Conservation (phyloP, 257 asterid genomes). For the Lavandula angustifolia region DNA sequence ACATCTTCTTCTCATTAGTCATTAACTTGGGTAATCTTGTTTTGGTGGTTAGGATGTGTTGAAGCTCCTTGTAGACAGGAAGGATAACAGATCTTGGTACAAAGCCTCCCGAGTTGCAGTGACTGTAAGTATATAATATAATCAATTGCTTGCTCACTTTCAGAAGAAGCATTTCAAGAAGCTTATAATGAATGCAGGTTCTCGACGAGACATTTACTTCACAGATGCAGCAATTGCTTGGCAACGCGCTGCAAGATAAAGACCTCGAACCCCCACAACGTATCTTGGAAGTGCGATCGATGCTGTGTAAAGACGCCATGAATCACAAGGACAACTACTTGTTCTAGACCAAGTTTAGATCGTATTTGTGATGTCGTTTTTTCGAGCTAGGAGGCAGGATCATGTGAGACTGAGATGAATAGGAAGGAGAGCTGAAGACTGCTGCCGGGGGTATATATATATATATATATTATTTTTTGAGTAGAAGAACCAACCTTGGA, state of each 20-base stretch:
- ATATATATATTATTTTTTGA: too few relatives aligned
- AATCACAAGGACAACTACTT: slow-evolving; percentile 68
- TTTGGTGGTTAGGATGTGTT: slow-evolving; percentile 63
- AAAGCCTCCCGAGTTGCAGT: slow-evolving; percentile 81
- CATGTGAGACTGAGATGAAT: not conserved
- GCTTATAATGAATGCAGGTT: slow-evolving; percentile 46
- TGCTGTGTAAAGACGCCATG: slow-evolving; percentile 75
- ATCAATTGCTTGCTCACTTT: slow-evolving; percentile 31
- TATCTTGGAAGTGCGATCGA: slow-evolving; percentile 76
- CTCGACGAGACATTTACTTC: slow-evolving; percentile 82
- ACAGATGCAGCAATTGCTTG: slow-evolving; percentile 77
- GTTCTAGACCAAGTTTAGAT: slow-evolving; percentile 36
- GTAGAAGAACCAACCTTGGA: not conserved
- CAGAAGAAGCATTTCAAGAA: too few relatives aligned
- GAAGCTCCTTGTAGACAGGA: slow-evolving; percentile 67
- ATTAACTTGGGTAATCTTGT: slow-evolving; percentile 9
- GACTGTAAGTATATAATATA: slow-evolving; percentile 53
- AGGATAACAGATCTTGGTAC: slow-evolving; percentile 77
- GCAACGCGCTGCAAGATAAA: slow-evolving; percentile 72
- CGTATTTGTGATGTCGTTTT: not conserved
- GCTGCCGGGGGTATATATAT: not conserved
- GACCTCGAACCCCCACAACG: slow-evolving; percentile 82
- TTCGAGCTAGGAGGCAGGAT: not conserved
- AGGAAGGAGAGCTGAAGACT: not conserved
- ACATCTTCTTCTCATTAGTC: not conserved